Base-by-base conservation (phyloP, 2,329 filamentous ascomycete species). In the Byssochlamys sp. region DNA sequence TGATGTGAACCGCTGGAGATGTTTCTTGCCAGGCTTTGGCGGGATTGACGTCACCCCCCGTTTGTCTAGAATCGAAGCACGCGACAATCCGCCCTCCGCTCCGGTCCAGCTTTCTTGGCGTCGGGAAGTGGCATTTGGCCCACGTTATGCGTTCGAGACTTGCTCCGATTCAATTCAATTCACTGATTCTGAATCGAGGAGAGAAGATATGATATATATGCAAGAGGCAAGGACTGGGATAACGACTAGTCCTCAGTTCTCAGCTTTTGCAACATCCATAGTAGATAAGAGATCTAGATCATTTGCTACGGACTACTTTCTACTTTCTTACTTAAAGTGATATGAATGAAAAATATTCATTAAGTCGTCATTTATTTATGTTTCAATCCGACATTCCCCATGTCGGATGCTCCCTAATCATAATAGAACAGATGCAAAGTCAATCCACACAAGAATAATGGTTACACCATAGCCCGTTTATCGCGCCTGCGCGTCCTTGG, bases 401-500 rank as follows among this genome's bases (percentile, higher is more conserved):
- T 51, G 9, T 5, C 10, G 24, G 39, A 27, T 28, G 27, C 19
- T 55, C 14, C 29, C 19, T 51, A 28, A 50, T 29, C 25, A 4
- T 3, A 19, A 50, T 24, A 56, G 57, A 62, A 63, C 53, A 24
- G 19, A 56, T 33, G 60, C 56, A 61, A 62, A 54, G 57, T 27
- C 2, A 26, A 55, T 52, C 52, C 45, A 55, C 51, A 54, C 53
- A 52, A 55, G 29, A 35, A 31, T 25, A 54, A 57, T 55, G 63
- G 57, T 11, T 7, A 31, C 4, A 31, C 29, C 9, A 55, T 58
- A 57, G 56, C 33, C 57, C 73, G 56, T 70, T 74, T 77, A 81
- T 54, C 76, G 73, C 14, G 77, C 70, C n/a, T 77, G 75, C 52
- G 83, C 84, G 70, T 88, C 85, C 68, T 81, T 81, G 19, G 84